A percentile compares a stretch with the other conserved stretches of the same genome.
Conservation (phyloP, 768 basidiomycete species). For the Pleurotus platypus region DNA sequence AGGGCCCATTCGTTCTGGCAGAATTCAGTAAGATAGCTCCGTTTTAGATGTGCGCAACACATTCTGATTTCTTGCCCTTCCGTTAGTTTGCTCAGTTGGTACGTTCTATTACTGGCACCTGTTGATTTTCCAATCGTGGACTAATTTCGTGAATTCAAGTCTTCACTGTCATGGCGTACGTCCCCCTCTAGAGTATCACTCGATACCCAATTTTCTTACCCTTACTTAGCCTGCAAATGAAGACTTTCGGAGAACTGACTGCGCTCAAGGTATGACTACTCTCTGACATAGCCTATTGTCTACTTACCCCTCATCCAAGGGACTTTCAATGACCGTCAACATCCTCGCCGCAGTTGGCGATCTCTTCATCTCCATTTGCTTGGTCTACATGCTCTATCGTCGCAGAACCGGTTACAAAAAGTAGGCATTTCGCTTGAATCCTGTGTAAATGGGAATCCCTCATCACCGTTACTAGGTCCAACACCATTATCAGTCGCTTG, state of each 20-base stretch:
- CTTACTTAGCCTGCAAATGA: constrained; percentile 22
- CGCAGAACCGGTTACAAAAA: constrained; percentile 46
- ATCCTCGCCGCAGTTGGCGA: constrained; percentile 43
- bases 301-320: constrained; percentile 15
- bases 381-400: constrained; percentile 36
- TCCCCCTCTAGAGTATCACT: neutral
- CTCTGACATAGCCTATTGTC: neutral
- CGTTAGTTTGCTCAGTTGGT: constrained; percentile 18
- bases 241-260: constrained; percentile 29
- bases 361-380: constrained; percentile 38
- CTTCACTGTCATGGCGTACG: constrained; percentile 31
- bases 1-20: constrained; percentile 29
- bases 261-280: constrained; percentile 28
- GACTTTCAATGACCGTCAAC: constrained; percentile 41
- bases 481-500: constrained; percentile 44
- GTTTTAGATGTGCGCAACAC: neutral
- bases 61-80: neutral
- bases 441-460: neutral
- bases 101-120: constrained; percentile 20
- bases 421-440: constrained; percentile 17
- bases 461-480: constrained; percentile 27
- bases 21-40: constrained; percentile 33
- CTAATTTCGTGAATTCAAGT: constrained; percentile 46
- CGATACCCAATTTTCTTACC: neutral
- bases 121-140: constrained; percentile 23